Conservation (phyloP, 345 rosid genomes). For the Laguncularia racemosa region DNA sequence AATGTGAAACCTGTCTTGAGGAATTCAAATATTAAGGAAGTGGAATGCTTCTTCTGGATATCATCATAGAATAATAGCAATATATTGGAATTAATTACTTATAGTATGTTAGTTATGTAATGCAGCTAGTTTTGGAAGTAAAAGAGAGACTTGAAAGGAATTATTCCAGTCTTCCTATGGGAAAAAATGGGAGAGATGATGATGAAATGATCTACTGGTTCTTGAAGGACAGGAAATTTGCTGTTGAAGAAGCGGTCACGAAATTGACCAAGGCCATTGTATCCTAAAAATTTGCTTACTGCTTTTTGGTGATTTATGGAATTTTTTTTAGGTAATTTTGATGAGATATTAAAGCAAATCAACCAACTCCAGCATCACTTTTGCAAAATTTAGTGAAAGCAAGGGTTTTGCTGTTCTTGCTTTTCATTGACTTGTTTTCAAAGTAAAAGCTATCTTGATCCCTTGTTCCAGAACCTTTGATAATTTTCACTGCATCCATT, state of each 20-base stretch:
- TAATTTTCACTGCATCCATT: too few relatives aligned
- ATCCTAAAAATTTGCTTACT: slow-evolving; percentile 31
- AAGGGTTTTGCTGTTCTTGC: neutral
- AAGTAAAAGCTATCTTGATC: too few relatives aligned
- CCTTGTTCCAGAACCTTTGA: too few relatives aligned
- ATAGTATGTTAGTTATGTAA: neutral
- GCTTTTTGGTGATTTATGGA: neutral
- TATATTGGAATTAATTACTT: too few relatives aligned
- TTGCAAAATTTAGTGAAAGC: neutral
- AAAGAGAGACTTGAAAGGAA: slow-evolving; percentile 62
- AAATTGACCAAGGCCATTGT: slow-evolving; percentile 75
- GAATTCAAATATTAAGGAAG: too few relatives aligned
- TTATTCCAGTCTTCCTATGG: slow-evolving; percentile 52
- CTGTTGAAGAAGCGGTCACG: slow-evolving; percentile 48
- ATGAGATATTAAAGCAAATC: too few relatives aligned
- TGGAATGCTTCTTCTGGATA: too few relatives aligned
- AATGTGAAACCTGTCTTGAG: too few relatives aligned
- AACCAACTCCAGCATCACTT: too few relatives aligned
- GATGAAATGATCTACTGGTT: slow-evolving; percentile 93
- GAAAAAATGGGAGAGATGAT: slow-evolving; percentile 87
- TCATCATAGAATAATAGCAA: too few relatives aligned
- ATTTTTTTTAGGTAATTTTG: too few relatives aligned
- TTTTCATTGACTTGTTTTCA: too few relatives aligned
- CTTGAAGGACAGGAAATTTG: slow-evolving; percentile 64
- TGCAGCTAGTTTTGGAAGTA: slow-evolving; percentile 74